Percentiles rank a stretch among this genome's conserved stretches.
These are phyloP conservation scores for Xylaria hypoxylon DNA, from an alignment of 2,329 filamentous ascomycete genomes.

Conservation along the genomic window DNA sequence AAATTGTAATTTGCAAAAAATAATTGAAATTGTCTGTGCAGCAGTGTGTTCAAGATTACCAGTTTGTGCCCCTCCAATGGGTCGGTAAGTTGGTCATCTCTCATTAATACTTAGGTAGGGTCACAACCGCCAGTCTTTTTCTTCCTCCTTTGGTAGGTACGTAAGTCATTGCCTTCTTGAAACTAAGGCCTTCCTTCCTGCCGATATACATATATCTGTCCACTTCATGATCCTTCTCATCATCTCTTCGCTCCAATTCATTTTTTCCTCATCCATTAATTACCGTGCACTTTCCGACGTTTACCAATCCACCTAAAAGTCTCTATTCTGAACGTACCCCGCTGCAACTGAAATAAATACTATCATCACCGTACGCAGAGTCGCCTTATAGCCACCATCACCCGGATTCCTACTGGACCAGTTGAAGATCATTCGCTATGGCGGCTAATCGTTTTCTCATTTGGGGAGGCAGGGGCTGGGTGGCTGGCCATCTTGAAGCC, in stretches of 20 bases:
- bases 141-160: slow-evolving; percentile 1
- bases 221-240: not conserved
- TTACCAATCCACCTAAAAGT: not conserved
- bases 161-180: slow-evolving; percentile 12
- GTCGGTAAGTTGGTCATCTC: not conserved
- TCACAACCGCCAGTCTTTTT: slow-evolving; percentile 2
- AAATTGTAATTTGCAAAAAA: slow-evolving; percentile 8
- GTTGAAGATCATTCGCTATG: slow-evolving; percentile 47
- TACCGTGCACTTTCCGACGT: not conserved
- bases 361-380: slow-evolving; percentile 5
- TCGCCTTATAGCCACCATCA: slow-evolving; percentile 9
- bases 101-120: slow-evolving; percentile 6
- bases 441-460: slow-evolving; percentile 64
- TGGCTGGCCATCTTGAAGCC: slow-evolving; percentile 69
- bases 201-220: slow-evolving; percentile 2
- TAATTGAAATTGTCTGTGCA: slow-evolving; percentile 30
- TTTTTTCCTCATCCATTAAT: not conserved
- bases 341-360: slow-evolving; percentile 3
- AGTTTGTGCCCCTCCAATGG: slow-evolving; percentile 29
- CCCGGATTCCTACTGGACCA: slow-evolving; percentile 4
- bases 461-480: slow-evolving; percentile 73
- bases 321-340: slow-evolving; percentile 11
- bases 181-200: not conserved
- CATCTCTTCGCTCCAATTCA: not conserved
- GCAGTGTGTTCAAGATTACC: slow-evolving; percentile 13